phyloP scores from a whole-genome alignment of 2,329 filamentous ascomycete genomes.

The Phoma sp. region DNA sequence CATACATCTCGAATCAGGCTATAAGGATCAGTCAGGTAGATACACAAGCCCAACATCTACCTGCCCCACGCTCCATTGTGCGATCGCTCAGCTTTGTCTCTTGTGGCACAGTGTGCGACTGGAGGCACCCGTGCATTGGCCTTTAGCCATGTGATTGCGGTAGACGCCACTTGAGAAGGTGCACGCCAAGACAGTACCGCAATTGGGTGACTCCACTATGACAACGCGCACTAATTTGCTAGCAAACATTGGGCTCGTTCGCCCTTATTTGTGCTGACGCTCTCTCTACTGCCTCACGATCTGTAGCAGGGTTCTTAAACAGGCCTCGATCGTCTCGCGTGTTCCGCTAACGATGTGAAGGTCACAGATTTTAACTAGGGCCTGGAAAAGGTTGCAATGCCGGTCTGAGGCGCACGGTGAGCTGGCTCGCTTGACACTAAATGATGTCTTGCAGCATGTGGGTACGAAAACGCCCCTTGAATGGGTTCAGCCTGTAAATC shows the following conservation, averaged over 20 bases:
- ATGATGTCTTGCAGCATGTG: constrained; percentile 21
- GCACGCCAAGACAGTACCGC: constrained; percentile 20
- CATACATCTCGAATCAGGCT: background rate
- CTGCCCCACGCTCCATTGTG: background rate
- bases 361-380: background rate
- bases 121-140: constrained; percentile 27
- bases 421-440: constrained; percentile 20
- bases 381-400: constrained; percentile 4
- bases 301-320: constrained; percentile 1
- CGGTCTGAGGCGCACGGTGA: constrained; percentile 15
- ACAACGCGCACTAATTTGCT: constrained; percentile 19
- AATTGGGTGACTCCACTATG: constrained; percentile 20
- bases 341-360: constrained; percentile 5
- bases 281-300: constrained; percentile 13
- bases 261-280: constrained; percentile 4
- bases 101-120: constrained; percentile 1
- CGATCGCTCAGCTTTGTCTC: background rate
- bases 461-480: constrained; percentile 11
- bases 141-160: constrained; percentile 22
- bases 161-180: constrained; percentile 13
- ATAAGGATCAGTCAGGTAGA: background rate
- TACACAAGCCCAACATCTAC: background rate
- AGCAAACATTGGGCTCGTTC: constrained; percentile 14
- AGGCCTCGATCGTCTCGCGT: background rate
- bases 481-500: constrained; percentile 3